These are phyloP conservation scores for Zoysia japonica DNA, from an alignment of 176 grass and related monocot genomes.

Conservation along the genomic window DNA sequence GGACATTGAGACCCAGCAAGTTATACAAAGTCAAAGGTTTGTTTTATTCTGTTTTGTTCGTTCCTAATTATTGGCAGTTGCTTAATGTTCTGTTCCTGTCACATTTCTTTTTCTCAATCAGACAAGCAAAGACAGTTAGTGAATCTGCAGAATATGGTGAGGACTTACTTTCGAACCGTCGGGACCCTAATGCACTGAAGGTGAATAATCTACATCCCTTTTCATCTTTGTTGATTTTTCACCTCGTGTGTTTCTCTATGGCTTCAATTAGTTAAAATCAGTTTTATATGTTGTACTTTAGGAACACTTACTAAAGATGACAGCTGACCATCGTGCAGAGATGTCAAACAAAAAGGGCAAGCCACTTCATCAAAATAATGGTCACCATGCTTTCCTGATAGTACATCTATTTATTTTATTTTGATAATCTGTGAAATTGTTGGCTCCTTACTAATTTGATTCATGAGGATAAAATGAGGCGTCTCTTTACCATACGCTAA, in stretches of 20 bases:
- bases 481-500: conserved; percentile 38
- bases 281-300: conserved; percentile 38
- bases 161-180: conserved; percentile 72
- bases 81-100: conserved; percentile 20
- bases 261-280: conserved; percentile 3
- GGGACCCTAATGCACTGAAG: conserved; percentile 79
- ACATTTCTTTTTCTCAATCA: conserved; percentile 46
- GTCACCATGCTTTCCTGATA: conserved; percentile 45
- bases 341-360: conserved; percentile 93
- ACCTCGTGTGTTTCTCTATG: background rate
- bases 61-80: conserved; percentile 15
- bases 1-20: conserved; percentile 86
- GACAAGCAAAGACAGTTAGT: conserved; percentile 53
- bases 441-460: conserved; percentile 21
- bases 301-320: conserved; percentile 91
- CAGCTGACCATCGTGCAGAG: conserved; percentile 70
- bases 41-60: conserved; percentile 28
- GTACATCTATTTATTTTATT: conserved; percentile 29
- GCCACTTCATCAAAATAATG: conserved; percentile 62
- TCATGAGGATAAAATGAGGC: background rate
- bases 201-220: conserved; percentile 28
- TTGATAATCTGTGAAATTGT: background rate
- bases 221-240: conserved; percentile 12
- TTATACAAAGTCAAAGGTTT: conserved; percentile 90
- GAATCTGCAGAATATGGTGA: conserved; percentile 43